A percentile compares a stretch with the other conserved stretches of the same genome.
Evolutionary conservation across 768 basidiomycete genomes (phyloP).

Genomic region (Termitomyces sp.): DNA sequence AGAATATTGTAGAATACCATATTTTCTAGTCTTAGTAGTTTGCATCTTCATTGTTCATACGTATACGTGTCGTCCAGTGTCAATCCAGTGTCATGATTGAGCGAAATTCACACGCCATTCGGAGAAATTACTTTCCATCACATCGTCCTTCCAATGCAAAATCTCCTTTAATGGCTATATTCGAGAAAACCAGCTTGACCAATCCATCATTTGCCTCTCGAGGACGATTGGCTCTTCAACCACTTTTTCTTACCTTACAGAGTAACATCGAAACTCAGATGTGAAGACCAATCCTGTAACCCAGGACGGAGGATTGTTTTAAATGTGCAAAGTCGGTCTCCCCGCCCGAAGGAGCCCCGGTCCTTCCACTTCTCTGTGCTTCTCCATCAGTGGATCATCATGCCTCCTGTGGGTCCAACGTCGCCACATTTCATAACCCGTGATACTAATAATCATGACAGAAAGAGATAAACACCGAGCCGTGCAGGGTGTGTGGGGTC

Average conservation of each 20-base stretch:
- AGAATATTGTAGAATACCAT: background rate
- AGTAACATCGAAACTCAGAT: slow-evolving; percentile 11
- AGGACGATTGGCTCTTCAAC: slow-evolving; percentile 10
- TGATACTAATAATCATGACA: slow-evolving; percentile 1
- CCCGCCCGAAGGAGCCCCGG: background rate
- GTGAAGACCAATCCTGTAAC: slow-evolving; percentile 15
- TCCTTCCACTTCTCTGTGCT: background rate
- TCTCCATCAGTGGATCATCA: slow-evolving; percentile 11
- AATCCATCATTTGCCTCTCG: slow-evolving; percentile 14
- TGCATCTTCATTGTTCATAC: too few relatives aligned
- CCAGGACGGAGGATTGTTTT: slow-evolving; percentile 5
- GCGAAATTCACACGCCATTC: too few relatives aligned
- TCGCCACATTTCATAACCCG: background rate
- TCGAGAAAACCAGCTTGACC: slow-evolving; percentile 4
- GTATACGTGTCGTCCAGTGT: too few relatives aligned
- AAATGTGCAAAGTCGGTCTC: slow-evolving; percentile 3
- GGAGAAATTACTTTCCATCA: too few relatives aligned
- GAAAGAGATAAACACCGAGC: slow-evolving; percentile 17
- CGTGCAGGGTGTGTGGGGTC: slow-evolving; percentile 15
- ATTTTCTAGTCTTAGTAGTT: too few relatives aligned
- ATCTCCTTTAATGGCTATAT: slow-evolving; percentile 14
- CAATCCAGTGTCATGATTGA: too few relatives aligned
- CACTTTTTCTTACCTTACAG: slow-evolving; percentile 6
- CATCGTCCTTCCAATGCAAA: too few relatives aligned
- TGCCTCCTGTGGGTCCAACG: slow-evolving; percentile 9